phyloP scores from a whole-genome alignment of 371 early-diverging fungal genomes.

The Mortierella sp. region DNA sequence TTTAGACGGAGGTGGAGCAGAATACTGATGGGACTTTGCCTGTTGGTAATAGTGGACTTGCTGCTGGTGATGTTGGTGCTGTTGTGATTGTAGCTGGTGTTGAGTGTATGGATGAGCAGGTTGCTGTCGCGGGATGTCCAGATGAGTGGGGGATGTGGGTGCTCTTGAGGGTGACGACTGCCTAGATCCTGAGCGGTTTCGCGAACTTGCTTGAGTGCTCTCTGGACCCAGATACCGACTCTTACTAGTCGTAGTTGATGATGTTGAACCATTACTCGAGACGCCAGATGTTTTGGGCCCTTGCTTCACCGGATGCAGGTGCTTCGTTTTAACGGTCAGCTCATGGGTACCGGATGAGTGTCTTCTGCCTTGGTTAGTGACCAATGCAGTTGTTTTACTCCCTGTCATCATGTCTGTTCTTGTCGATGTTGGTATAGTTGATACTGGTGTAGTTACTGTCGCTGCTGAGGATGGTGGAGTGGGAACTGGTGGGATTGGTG shows the following conservation, averaged over 20 bases:
- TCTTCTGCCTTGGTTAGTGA: conserved; percentile 18
- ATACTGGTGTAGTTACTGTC: background rate
- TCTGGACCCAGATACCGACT: conserved; percentile 22
- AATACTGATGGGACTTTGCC: conserved; percentile 38
- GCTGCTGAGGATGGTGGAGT: background rate
- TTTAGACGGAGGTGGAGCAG: background rate
- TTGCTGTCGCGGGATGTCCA: conserved; percentile 6
- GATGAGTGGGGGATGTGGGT: conserved; percentile 27
- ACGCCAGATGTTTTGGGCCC: conserved; percentile 33
- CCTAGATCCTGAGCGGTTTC: conserved; percentile 12
- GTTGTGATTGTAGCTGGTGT: conserved; percentile 39
- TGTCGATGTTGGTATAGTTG: too few relatives aligned
- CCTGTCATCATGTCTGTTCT: conserved; percentile 2
- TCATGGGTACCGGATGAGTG: conserved; percentile 25
- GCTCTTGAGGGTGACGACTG: conserved; percentile 18
- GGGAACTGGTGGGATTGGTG: background rate
- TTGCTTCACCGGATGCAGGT: conserved; percentile 9
- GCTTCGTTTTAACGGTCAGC: conserved; percentile 29
- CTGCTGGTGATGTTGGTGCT: conserved; percentile 34
- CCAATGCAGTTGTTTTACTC: conserved; percentile 2
- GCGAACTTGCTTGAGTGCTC: conserved; percentile 1
- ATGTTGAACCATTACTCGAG: too few relatives aligned
- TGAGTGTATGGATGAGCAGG: conserved; percentile 38
- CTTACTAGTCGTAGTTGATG: background rate
- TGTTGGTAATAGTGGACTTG: conserved; percentile 49